Evolutionary conservation across 208 protist genomes (phyloP), one percentile per base, ranked within the genome.

Genomic region (Trypanosoma theileri): DNA sequence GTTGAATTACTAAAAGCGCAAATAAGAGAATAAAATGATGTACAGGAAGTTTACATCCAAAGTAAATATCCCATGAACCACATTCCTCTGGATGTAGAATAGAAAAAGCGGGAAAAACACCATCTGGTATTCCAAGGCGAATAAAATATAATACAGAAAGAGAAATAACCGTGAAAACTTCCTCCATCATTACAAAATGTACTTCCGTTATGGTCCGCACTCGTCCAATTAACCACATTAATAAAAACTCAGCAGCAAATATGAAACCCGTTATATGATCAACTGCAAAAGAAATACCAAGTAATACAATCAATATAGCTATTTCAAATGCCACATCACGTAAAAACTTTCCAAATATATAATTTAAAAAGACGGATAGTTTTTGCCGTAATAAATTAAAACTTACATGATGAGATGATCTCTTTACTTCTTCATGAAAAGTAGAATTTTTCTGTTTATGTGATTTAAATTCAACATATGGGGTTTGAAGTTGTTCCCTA

Each of bases 91-190:
- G 28, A 24, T 71, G 64, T 21, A 63, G n/a, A 55, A 66, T 31
- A 17, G 48, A 28, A 63, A 66, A 17, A 50, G 7, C 2, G n/a
- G n/a, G n/a, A 17, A 35, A 17, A 14, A 54, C 13, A 6, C 40
- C 45, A n/a, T 63, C 41, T 22, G 71, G 71, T 22, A 77, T 26
- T 21, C 71, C 71, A n/a, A 77, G 64, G 14, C 26, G 55, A 44
- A 77, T 71, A 51, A 65, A 44, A 28, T 77, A 77, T 6, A 56
- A 22, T 16, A 55, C 4, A 50, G 16, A 26, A 14, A 69, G 48
- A 50, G 31, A 24, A 13, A 54, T 0, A 50, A 60, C 21, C 22
- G 24, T 69, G 52, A 69, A 31, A 54, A 44, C 6, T 35, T 69
- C 55, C 24, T 62, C 28, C 6, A 14, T 16, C 3, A 62, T 12